Evolutionary conservation across 1,139 yeast genomes (phyloP), one percentile per base, ranked within the genome.

Genomic region (Citeromyces hawaiiensis): DNA sequence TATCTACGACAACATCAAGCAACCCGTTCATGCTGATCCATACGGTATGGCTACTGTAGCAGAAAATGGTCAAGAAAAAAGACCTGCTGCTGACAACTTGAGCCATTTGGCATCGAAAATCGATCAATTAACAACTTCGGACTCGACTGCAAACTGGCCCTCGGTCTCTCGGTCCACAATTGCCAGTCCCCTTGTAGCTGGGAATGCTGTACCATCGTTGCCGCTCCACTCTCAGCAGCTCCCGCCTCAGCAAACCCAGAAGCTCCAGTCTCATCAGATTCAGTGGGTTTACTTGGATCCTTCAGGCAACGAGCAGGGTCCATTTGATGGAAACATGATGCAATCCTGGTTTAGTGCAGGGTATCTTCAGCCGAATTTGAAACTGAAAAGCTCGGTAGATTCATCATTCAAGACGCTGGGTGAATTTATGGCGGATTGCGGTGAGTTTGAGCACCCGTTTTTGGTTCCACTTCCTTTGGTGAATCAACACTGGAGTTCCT

Each of bases 201-300:
- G 31, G 52, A 10, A 39, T 59, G 4, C 46, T 57, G 14, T 23
- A 11, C 27, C 27, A 3, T 23, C 27, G 8, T 23, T 23, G 11
- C 27, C 27, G 27, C 27, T 23, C 9, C 27, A 23, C 27, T 23
- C 27, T 9, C 27, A 23, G 27, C 27, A 23, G 27, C 11, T 23
- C 11, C 27, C 27, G 3, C 11, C 11, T 9, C 36, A 49, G 36
- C 47, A 46, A 16, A 51, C 56, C 1, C 38, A 48, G 5, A 58
- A 64, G 40, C 36, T 50, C 35, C 47, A 46, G 16, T 52, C 56
- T 1, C 38, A 48, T 7, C 59, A 64, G 40, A 66, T 78, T 48
- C 63, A 68, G 42, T 85, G 95, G 95, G 64, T 60, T 44, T 85
- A 85, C 52, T 61, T 77, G 42, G 95, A 85, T 53, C 77, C 85